phyloP scores from a whole-genome alignment of 116 monocot species.

The Papilionanthe hybrid region DNA sequence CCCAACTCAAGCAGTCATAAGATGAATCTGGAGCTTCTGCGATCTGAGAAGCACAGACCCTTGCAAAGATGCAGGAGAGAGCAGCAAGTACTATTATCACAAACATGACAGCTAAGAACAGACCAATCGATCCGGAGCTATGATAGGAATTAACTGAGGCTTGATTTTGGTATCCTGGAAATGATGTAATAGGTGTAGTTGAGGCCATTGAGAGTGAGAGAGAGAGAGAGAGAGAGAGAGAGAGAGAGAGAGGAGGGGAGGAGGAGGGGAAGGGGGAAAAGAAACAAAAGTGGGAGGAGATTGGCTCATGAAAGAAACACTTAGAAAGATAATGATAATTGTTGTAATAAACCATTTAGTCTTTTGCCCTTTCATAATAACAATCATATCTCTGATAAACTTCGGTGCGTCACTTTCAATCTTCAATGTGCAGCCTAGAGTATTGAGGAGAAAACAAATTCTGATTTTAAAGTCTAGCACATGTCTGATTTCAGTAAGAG shows the following conservation, averaged over 20 bases:
- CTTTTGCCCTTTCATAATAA: too few species aligned
- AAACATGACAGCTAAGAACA: conserved; percentile 11
- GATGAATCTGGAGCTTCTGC: conserved; percentile 10
- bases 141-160: background rate
- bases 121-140: conserved; percentile 9
- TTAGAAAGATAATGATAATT: background rate
- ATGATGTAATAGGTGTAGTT: background rate
- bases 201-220: background rate
- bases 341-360: too few species aligned
- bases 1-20: conserved; percentile 14
- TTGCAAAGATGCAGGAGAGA: conserved; percentile 14
- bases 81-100: conserved; percentile 11
- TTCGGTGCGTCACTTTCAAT: too few species aligned
- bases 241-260: background rate
- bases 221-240: background rate
- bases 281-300: background rate
- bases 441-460: too few species aligned
- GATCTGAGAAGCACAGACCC: conserved; percentile 2
- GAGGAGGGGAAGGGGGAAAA: too few species aligned
- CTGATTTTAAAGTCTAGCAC: too few species aligned
- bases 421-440: too few species aligned
- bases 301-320: too few species aligned
- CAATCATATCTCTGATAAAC: too few species aligned
- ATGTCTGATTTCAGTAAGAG: too few species aligned
- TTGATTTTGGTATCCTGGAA: background rate